These are phyloP conservation scores for Spathaspora boniae DNA, from an alignment of 805 yeast species.

Conservation along the genomic window DNA sequence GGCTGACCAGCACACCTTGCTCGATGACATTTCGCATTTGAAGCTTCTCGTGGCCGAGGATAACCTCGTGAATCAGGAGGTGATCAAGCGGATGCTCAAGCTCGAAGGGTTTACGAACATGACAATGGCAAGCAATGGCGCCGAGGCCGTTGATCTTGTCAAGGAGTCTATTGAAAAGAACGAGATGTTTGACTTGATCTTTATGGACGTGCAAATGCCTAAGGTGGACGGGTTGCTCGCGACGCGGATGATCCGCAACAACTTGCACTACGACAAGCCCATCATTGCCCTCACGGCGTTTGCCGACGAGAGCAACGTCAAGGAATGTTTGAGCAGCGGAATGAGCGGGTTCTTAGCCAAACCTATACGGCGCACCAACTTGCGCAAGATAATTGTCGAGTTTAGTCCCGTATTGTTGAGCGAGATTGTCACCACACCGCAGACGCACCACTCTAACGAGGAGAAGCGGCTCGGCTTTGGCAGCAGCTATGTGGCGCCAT, in stretches of 20 bases:
- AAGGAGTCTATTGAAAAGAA: constrained; percentile 41
- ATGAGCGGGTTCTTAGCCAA: constrained; percentile 90
- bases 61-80: constrained; percentile 91
- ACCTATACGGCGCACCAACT: constrained; percentile 72
- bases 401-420: constrained; percentile 36
- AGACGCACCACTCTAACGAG: constrained; percentile 19
- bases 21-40: constrained; percentile 29
- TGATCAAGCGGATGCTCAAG: constrained; percentile 80
- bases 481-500: constrained; percentile 9
- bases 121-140: constrained; percentile 84
- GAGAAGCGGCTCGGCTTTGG: constrained; percentile 25
- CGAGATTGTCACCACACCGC: constrained; percentile 33
- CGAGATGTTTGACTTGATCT: constrained; percentile 62
- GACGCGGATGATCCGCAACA: constrained; percentile 66
- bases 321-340: constrained; percentile 82
- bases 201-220: constrained; percentile 99
- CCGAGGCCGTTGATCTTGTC: constrained; percentile 75
- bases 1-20: constrained; percentile 14
- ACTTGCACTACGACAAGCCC: constrained; percentile 61
- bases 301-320: constrained; percentile 88
- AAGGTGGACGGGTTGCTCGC: constrained; percentile 85
- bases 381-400: constrained; percentile 53
- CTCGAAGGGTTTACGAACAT: constrained; percentile 76
- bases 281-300: constrained; percentile 94
- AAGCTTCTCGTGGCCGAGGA: constrained; percentile 89